Base-by-base conservation (phyloP, 2,329 filamentous ascomycete genomes). In the Xylaria sp. region DNA sequence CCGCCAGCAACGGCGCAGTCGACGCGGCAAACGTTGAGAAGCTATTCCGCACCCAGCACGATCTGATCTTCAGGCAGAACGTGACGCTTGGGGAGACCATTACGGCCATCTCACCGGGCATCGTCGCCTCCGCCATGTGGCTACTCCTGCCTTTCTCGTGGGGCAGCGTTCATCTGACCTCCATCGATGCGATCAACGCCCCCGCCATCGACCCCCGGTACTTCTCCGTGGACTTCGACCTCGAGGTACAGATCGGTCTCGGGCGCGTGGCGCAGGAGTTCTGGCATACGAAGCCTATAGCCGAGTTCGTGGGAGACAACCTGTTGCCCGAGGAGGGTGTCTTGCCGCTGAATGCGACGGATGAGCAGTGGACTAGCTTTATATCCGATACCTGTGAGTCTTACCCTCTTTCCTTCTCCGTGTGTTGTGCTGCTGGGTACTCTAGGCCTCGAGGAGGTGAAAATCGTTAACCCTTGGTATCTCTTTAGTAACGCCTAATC, bases 71-170 rank as follows among this genome's bases (percentile, higher is more conserved):
- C 70, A 71, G 74, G 17, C 72, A 77, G 58, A 72, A 76, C 12
- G 75, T 82, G 0, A 80, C 83, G 0, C 71, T 84, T 2, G 79
- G 76, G 0, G 84, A 86, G 68, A 73, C 82, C 0, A 70, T 85
- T 47, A 78, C 79, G 67, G 71, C 74, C 0, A 61, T 66, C 2
- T 66, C 67, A 2, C 73, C 68, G 1, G 69, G 71, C 1, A 67
- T 75, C 2, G 70, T 79, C 15, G 71, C 72, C n/a, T 77, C 79
- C 0, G 70, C 76, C 9, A 76, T 74, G 60, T 81, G 77, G 74
- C 63, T 68, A 7, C 68, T 79, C 9, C 59, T 81, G 9, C 78
- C 77, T 11, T 75, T 79, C 60, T 75, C 78, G 1, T 71, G 77
- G 21, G 79, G 78, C 15, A 78, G 74, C 59, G 74, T 81, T 9